These are phyloP conservation scores for Clitoria ternatea DNA, from an alignment of 306 rosid genomes.

Conservation along the genomic window DNA sequence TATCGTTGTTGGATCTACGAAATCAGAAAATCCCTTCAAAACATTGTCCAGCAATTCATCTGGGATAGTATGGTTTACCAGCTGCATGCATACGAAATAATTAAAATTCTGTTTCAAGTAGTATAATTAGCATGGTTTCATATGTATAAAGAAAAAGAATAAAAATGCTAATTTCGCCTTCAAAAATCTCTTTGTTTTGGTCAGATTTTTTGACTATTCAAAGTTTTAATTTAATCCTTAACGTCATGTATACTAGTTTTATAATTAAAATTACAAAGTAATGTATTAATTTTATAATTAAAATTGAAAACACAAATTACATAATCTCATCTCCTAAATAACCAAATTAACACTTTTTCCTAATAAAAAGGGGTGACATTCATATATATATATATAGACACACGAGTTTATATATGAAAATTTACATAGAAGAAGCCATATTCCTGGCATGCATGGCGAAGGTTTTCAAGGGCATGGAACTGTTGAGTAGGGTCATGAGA, in stretches of 20 bases:
- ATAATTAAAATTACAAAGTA: no score
- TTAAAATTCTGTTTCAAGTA: no score
- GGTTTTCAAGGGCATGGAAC: constrained; percentile 13
- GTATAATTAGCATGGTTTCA: no score
- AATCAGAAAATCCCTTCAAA: constrained; percentile 29
- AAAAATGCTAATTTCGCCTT: neutral
- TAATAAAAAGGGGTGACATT: neutral
- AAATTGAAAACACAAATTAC: no score
- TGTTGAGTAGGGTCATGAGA: constrained; percentile 13
- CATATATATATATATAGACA: neutral
- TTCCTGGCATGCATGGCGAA: constrained; percentile 18
- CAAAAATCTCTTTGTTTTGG: no score
- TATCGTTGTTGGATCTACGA: constrained; percentile 33
- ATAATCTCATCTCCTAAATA: no score
- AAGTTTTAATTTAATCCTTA: no score
- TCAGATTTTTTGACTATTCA: no score
- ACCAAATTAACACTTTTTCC: no score
- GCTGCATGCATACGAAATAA: constrained; percentile 23
- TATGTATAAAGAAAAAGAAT: no score
- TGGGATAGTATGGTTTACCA: constrained; percentile 38
- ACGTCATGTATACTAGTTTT: no score
- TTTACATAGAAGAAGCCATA: constrained; percentile 40
- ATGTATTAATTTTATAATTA: no score
- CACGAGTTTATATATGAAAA: neutral
- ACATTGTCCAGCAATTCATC: constrained; percentile 14